phyloP scores from a whole-genome alignment of 1,139 yeast species.

The Meyerozyma sp. region DNA sequence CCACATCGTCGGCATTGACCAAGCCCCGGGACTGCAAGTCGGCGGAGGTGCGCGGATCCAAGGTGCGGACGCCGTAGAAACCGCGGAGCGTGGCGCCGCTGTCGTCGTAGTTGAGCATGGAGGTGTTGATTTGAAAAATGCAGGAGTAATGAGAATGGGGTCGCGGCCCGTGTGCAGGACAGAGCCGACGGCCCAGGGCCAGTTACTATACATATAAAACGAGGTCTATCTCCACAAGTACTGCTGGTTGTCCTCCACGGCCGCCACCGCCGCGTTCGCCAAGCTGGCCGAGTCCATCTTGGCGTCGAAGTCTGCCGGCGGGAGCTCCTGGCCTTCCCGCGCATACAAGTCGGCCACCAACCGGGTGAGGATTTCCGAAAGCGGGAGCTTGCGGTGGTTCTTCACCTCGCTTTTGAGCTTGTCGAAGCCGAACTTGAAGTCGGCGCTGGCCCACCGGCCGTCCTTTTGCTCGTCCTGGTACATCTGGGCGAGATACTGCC shows the following conservation, averaged over 20 bases:
- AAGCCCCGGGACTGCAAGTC: neutral
- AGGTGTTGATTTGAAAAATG: neutral
- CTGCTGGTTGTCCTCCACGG: constrained; percentile 1
- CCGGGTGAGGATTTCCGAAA: constrained; percentile 19
- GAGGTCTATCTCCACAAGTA: too few species aligned
- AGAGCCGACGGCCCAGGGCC: too few species aligned
- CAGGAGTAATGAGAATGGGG: neutral
- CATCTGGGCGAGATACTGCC: constrained; percentile 38
- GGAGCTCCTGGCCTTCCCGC: constrained; percentile 3
- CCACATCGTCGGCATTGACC: neutral
- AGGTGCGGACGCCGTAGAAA: constrained; percentile 8
- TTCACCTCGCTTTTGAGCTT: constrained; percentile 26
- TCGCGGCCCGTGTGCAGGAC: neutral
- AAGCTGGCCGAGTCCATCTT: neutral
- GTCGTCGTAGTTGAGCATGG: constrained; percentile 12
- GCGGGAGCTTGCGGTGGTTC: constrained; percentile 22
- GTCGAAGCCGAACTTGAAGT: constrained; percentile 32
- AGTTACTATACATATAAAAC: too few species aligned
- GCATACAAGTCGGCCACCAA: constrained; percentile 17
- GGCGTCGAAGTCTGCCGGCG: constrained; percentile 1
- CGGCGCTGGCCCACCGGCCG: constrained; percentile 10
- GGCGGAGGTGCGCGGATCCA: neutral
- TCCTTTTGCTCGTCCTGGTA: constrained; percentile 1
- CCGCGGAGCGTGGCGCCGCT: constrained; percentile 9
- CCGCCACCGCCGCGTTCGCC: constrained; percentile 1